A percentile compares a stretch with the other conserved stretches of the same genome.
Evolutionary conservation across 2,329 filamentous ascomycete genomes (phyloP).

Genomic region (Botryosphaeria agaves): DNA sequence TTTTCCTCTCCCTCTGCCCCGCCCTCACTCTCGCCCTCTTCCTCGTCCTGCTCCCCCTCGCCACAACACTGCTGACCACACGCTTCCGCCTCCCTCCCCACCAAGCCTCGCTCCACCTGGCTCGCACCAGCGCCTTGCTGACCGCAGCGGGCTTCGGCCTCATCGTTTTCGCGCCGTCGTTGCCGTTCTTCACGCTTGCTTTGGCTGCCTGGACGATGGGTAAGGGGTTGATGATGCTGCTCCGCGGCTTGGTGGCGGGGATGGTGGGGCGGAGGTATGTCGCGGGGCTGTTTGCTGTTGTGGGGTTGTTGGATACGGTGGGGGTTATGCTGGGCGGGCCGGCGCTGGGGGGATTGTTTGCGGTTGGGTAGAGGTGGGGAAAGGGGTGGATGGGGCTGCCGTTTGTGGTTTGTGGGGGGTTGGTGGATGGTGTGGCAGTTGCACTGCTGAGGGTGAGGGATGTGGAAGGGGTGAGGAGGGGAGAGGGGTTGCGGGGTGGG

Average conservation of each 20-base stretch:
- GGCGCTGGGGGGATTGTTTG: constrained; percentile 28
- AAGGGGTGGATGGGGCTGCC: constrained; percentile 33
- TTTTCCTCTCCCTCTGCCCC: constrained; percentile 14
- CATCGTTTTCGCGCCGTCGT: constrained; percentile 13
- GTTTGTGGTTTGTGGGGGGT: constrained; percentile 12
- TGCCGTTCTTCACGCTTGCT: constrained; percentile 13
- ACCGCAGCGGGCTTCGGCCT: constrained; percentile 11
- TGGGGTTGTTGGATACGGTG: constrained; percentile 32
- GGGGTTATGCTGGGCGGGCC: constrained; percentile 31
- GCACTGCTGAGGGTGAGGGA: too few relatives aligned
- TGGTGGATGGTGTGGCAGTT: background rate
- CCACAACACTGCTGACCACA: constrained; percentile 7
- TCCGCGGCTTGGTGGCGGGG: constrained; percentile 34
- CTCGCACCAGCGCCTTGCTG: constrained; percentile 11
- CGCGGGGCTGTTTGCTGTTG: constrained; percentile 35
- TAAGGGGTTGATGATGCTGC: constrained; percentile 22
- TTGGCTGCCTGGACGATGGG: constrained; percentile 31
- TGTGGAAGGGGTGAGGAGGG: too few relatives aligned
- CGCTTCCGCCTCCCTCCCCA: constrained; percentile 8
- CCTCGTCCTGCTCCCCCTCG: constrained; percentile 14
- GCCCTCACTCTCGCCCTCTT: constrained; percentile 13
- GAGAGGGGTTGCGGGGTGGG: too few relatives aligned
- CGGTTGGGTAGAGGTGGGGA: constrained; percentile 27
- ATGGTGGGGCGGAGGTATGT: constrained; percentile 36
- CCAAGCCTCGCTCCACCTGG: constrained; percentile 14